Evolutionary conservation across 345 rosid species (phyloP), one percentile per base, ranked within the genome.

Genomic region (Geranium brycei): DNA sequence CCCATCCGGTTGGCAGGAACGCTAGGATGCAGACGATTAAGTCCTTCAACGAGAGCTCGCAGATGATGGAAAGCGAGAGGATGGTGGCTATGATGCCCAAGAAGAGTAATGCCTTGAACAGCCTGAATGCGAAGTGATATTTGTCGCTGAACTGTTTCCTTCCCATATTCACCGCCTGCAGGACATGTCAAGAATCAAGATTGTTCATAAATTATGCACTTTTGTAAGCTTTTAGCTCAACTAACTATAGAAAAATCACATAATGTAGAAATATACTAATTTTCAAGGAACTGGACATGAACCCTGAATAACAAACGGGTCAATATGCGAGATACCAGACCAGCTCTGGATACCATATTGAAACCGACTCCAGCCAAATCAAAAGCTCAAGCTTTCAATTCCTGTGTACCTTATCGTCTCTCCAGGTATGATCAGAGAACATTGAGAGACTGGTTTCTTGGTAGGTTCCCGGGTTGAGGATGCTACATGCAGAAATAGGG

Each of bases 1-100:
- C 96, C 98, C 98, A 92, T 63, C 95, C 98, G 0, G 98, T 92
- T 3, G 98, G 98, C 72, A 89, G 64, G 73, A 92, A 92, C 2
- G 96, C 98, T 59, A 92, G 79, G 76, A 89, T 80, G 77, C 96
- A 89, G 62, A 89, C 86, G 0, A 87, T 60, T 64, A 92, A 68
- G 68, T 92, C 98, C 80, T 72, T 89, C 62, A 67, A 57, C 5
- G 96, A 92, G 12, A 92, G 75, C 65, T 92, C 72, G 40, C 96
- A 92, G 62, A 85, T 64, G 63, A 71, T 68, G 31, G 98, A 86
- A 60, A 92, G 91, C 2, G 87, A 79, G 4, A 77, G 72, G 40
- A 89, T 90, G 51, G 82, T 71, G 32, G 91, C 59, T 53, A 92
- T 55, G 57, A 76, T 81, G 31, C 95, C 83, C 56, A 92, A 78